phyloP scores from a whole-genome alignment of 2,329 filamentous ascomycete genomes.

The Botryotinia globosa region DNA sequence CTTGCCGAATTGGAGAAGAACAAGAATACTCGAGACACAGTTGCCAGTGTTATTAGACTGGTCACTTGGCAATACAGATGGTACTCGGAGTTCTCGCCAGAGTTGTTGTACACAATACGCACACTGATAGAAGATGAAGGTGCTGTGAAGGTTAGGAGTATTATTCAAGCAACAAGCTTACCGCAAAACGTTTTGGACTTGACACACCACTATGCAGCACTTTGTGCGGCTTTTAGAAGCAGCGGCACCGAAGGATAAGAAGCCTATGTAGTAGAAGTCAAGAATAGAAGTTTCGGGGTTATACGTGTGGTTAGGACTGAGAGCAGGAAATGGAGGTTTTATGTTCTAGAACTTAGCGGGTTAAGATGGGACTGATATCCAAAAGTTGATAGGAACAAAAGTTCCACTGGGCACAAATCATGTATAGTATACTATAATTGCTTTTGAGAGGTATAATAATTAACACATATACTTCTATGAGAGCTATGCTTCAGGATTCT shows the following conservation, averaged over 20 bases:
- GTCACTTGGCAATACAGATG: conserved; percentile 98
- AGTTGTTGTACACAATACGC: conserved; percentile 81
- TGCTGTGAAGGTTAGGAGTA: conserved; percentile 93
- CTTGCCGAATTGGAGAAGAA: conserved; percentile 74
- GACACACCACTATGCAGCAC: conserved; percentile 91
- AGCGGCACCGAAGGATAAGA: conserved; percentile 55
- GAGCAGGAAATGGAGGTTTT: conserved; percentile 13
- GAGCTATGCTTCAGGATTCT: neutral
- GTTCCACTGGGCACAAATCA: conserved; percentile 12
- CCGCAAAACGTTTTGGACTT: conserved; percentile 91
- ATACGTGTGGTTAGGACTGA: neutral
- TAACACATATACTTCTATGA: conserved; percentile 4
- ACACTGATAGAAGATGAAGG: conserved; percentile 96
- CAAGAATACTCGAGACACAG: conserved; percentile 75
- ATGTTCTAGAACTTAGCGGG: conserved; percentile 17
- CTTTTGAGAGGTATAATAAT: conserved; percentile 20
- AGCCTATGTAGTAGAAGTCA: neutral
- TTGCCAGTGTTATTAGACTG: conserved; percentile 82
- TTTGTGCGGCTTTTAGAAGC: conserved; percentile 94
- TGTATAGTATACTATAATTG: conserved; percentile 22
- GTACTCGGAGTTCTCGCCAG: conserved; percentile 98
- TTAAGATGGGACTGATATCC: conserved; percentile 18
- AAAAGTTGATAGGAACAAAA: conserved; percentile 14
- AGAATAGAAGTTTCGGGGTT: neutral
- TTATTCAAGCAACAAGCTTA: conserved; percentile 92